Percentiles rank a stretch among this genome's conserved stretches.
Evolutionary conservation across 805 yeast genomes (phyloP).

Genomic region (Ogataea corticis): DNA sequence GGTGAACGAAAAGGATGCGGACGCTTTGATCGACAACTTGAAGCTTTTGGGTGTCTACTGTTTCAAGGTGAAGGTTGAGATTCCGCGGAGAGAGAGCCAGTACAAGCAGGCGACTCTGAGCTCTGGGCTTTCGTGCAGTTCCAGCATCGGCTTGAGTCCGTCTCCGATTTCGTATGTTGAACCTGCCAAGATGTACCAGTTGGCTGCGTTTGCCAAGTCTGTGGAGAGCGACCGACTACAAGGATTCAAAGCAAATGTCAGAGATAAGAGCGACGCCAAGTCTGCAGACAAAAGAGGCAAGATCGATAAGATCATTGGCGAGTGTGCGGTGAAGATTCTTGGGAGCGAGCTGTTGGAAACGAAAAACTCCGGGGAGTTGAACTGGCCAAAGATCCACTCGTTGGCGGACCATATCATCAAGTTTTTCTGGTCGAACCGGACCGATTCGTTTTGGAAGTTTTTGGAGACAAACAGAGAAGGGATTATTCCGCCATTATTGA

Average conservation of each 20-base stretch:
- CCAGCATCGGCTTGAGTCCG: constrained; percentile 7
- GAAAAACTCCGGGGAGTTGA: constrained; percentile 13
- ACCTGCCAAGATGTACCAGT: constrained; percentile 29
- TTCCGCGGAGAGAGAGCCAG: constrained; percentile 19
- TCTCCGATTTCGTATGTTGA: constrained; percentile 28
- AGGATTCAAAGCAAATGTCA: constrained; percentile 7
- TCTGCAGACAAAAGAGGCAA: constrained; percentile 11
- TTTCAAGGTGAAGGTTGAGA: constrained; percentile 32
- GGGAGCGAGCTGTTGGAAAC: constrained; percentile 10
- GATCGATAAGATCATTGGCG: constrained; percentile 26
- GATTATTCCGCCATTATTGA: constrained; percentile 16
- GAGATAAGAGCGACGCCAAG: constrained; percentile 5
- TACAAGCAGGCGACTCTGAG: too few species aligned
- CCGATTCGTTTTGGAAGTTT: constrained; percentile 25
- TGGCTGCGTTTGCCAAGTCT: constrained; percentile 28
- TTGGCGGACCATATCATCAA: constrained; percentile 33
- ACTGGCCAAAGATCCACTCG: constrained; percentile 26
- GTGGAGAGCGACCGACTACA: constrained; percentile 23
- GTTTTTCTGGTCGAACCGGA: constrained; percentile 30
- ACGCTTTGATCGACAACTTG: constrained; percentile 24
- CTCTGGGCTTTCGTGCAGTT: neutral
- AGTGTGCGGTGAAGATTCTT: constrained; percentile 18
- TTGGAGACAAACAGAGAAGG: constrained; percentile 16
- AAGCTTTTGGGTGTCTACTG: constrained; percentile 26
- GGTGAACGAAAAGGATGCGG: constrained; percentile 27